Percentiles rank a stretch among this genome's conserved stretches.
Evolutionary conservation across 305 asterid genomes (phyloP).

Genomic region (Solanum chacoense): DNA sequence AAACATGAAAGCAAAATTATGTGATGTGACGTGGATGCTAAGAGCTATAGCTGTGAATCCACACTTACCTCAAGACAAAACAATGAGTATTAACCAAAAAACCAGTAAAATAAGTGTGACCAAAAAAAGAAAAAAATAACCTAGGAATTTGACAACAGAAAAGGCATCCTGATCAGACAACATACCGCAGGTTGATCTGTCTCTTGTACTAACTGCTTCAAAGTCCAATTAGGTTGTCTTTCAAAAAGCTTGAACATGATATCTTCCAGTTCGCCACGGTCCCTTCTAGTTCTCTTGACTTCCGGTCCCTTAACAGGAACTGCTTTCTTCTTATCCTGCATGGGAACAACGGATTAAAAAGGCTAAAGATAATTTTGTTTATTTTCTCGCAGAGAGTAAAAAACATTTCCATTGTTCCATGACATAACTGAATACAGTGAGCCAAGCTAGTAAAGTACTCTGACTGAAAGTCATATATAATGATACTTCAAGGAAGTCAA

Average conservation of each 20-base stretch:
- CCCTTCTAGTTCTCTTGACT: slow-evolving; percentile 79
- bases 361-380: neutral
- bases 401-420: neutral
- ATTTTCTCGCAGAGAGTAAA: neutral
- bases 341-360: neutral
- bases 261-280: slow-evolving; percentile 82
- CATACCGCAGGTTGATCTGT: slow-evolving; percentile 86
- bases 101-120: neutral
- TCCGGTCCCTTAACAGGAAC: slow-evolving; percentile 65
- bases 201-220: slow-evolving; percentile 80
- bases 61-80: neutral
- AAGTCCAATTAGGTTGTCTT: slow-evolving; percentile 79
- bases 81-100: neutral
- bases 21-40: neutral
- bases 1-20: neutral
- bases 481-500: neutral
- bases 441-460: neutral
- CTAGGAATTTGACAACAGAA: neutral
- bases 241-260: slow-evolving; percentile 90
- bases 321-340: slow-evolving; percentile 72
- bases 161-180: slow-evolving; percentile 6
- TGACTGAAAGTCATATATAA: neutral
- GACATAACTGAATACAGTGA: neutral
- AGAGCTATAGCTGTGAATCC: neutral
- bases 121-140: neutral